These are phyloP conservation scores for Stellera chamaejasme DNA, from an alignment of 345 rosid species.

Conservation along the genomic window DNA sequence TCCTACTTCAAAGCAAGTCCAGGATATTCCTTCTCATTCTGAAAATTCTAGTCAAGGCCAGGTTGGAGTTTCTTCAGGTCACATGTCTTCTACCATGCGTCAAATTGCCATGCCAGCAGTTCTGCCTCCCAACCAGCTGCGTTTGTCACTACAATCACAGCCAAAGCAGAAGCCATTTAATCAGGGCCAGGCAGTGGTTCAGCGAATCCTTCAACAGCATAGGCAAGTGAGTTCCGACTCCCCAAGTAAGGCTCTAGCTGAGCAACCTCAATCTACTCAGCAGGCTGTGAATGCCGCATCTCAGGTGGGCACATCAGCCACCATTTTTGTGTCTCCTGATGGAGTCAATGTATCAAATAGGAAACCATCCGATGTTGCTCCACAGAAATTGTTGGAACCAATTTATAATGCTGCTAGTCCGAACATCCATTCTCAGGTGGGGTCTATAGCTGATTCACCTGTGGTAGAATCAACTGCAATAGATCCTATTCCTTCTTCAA, in stretches of 20 bases:
- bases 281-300: constrained; percentile 32
- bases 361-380: constrained; percentile 18
- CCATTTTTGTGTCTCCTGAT: constrained; percentile 30
- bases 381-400: constrained; percentile 56
- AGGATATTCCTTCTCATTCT: constrained; percentile 55
- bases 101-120: constrained; percentile 41
- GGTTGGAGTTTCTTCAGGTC: constrained; percentile 39
- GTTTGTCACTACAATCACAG: constrained; percentile 23
- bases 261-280: constrained; percentile 39
- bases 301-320: constrained; percentile 26
- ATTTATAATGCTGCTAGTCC: constrained; percentile 29
- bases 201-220: constrained; percentile 58
- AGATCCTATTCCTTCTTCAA: constrained; percentile 38
- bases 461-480: constrained; percentile 31
- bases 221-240: constrained; percentile 39
- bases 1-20: constrained; percentile 40
- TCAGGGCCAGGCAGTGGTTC: constrained; percentile 41
- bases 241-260: constrained; percentile 47
- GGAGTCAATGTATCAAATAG: constrained; percentile 32
- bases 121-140: constrained; percentile 30
- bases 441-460: constrained; percentile 33
- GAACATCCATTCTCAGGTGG: constrained; percentile 34
- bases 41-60: constrained; percentile 58
- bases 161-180: constrained; percentile 52
- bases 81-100: constrained; percentile 27